phyloP scores from a whole-genome alignment of 2,329 filamentous ascomycete species.

The Sclerotinia glacialis region DNA sequence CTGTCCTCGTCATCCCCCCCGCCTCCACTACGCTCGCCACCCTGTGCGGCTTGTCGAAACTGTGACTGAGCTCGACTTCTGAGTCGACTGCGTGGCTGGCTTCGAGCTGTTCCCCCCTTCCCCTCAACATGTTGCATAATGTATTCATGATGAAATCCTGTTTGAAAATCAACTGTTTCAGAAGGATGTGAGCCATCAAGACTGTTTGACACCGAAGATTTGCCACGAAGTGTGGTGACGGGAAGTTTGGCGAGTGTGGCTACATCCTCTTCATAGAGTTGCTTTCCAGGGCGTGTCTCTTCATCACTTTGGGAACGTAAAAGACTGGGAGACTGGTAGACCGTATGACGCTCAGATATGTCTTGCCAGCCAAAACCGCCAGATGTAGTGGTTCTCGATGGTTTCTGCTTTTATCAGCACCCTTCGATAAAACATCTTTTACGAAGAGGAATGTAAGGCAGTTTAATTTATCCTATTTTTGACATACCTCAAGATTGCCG shows the following conservation, averaged over 20 bases:
- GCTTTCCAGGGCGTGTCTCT: conserved; percentile 9
- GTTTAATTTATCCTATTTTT: background rate
- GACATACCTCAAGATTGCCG: conserved; percentile 18
- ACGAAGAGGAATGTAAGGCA: background rate
- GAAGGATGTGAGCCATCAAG: conserved; percentile 31
- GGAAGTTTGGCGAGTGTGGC: conserved; percentile 12
- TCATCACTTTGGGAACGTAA: conserved; percentile 8
- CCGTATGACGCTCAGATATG: conserved; percentile 20
- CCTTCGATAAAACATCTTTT: background rate
- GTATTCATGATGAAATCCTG: conserved; percentile 28
- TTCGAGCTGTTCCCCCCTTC: conserved; percentile 13
- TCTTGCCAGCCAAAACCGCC: conserved; percentile 31
- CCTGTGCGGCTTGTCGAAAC: conserved; percentile 17
- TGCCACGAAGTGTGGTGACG: conserved; percentile 2
- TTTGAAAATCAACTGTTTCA: conserved; percentile 34
- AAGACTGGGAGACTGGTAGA: background rate
- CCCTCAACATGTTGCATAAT: conserved; percentile 26
- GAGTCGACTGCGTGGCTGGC: conserved; percentile 26
- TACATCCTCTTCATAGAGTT: conserved; percentile 20
- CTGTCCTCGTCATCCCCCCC: conserved; percentile 2
- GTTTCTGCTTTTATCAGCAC: conserved; percentile 19
- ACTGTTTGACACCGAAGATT: conserved; percentile 25
- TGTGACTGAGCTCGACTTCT: conserved; percentile 28
- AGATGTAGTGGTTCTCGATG: conserved; percentile 17
- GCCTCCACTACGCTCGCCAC: background rate